Conservation (phyloP, 2,329 filamentous ascomycete genomes). For the Pseudogymnoascus sp. region DNA sequence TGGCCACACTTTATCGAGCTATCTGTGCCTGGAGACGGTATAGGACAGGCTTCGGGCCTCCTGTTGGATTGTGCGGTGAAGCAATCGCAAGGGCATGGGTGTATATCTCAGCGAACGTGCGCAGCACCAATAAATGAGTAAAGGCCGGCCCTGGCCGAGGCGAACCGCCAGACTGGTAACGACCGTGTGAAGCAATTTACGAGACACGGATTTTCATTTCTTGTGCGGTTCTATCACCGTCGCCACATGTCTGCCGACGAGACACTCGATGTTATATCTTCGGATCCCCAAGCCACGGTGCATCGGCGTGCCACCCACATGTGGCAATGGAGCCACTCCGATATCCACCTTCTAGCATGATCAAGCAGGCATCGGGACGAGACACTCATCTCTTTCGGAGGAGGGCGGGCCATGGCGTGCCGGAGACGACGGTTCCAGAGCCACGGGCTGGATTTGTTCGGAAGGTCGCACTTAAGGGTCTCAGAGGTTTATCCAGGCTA, state of each 20-base stretch:
- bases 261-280: neutral
- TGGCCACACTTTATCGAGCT: neutral
- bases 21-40: neutral
- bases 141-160: neutral
- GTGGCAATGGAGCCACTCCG: neutral
- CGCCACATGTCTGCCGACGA: neutral
- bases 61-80: neutral
- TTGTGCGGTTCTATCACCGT: neutral
- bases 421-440: neutral
- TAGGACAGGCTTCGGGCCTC: neutral
- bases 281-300: neutral
- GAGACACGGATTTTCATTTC: neutral
- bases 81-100: neutral
- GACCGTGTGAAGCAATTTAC: neutral
- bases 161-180: neutral
- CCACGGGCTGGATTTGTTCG: slow-evolving; percentile 1
- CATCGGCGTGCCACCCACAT: neutral
- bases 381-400: neutral
- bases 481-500: neutral
- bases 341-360: neutral
- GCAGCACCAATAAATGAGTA: neutral
- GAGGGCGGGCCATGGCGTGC: neutral
- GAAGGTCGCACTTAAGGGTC: neutral
- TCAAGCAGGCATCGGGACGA: neutral
- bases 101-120: slow-evolving; percentile 6